Base-by-base conservation (phyloP, 768 basidiomycete species). In the Holtermannia corniformis region DNA sequence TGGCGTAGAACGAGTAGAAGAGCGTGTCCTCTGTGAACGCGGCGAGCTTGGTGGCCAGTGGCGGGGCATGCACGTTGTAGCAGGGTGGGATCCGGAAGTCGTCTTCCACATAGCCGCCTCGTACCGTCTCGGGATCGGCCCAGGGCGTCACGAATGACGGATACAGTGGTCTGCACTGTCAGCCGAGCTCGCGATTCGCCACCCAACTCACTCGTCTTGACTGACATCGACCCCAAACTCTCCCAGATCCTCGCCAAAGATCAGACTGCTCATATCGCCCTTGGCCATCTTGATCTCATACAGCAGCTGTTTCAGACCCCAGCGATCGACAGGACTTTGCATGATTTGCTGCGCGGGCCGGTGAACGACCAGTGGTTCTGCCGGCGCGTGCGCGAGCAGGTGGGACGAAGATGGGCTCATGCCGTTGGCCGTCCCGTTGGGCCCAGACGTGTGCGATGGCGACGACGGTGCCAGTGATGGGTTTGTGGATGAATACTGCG, bases 1-100 rank as follows among this genome's bases (percentile, higher is more conserved):
- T 84, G 52, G 88, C 83, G 75, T 96, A 97, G 78, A 97, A 97
- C 82, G 93, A 91, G 79, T 88, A 93, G 75, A 97, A 95, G 23
- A 97, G 76, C 14, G 92, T 95, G 74, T 97, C 92, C 72, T 96
- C 92, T 72, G 85, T 86, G 74, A 97, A 93, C 49, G 63, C 62
- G 27, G 57, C 55, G 44, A 74, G 61, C 57, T 74, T 74, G 3
- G 60, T 63, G 47, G 83, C 81, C 1, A 80, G 78, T 44, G 89
- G 82, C 32, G 85, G 83, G 27, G 92, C 83, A 62, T 87, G 84
- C 45, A 95, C 91, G 72, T 84, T 90, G 57, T 97, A 97, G 74
- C 91, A 95, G 24, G 81, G 76, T 40, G 92, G 92, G 45, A 92
- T 80, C 63, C 87, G 84, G 71, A 84, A 95, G 68, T 91, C 86